phyloP scores from a whole-genome alignment of 139 green algal genomes.

The Micractinium conductrix region DNA sequence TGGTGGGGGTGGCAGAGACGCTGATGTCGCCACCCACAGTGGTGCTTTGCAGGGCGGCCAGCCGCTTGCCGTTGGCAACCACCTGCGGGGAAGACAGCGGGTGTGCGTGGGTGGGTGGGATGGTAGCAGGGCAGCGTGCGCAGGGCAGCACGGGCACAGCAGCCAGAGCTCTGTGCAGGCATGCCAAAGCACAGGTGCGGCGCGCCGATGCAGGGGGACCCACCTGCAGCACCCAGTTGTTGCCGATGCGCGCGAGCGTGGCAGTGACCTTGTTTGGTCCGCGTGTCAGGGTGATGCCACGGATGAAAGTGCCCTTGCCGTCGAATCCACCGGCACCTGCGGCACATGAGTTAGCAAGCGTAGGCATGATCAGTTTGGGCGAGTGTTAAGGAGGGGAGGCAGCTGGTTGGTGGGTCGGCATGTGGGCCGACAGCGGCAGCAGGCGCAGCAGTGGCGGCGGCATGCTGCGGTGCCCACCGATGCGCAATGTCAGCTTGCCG shows the following conservation, averaged over 20 bases:
- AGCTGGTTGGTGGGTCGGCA: no score
- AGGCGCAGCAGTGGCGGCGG: no score
- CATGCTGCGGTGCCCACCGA: no score
- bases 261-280: background rate
- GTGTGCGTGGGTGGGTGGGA: background rate
- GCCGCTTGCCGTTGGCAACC: background rate
- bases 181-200: background rate
- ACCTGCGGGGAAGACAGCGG: background rate
- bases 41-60: background rate
- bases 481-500: no score
- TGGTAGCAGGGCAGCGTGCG: background rate
- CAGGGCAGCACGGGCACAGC: background rate
- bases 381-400: no score
- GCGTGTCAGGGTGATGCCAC: background rate
- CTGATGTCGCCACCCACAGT: background rate
- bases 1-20: background rate
- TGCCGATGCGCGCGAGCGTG: background rate
- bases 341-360: no score
- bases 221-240: background rate
- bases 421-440: no score
- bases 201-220: background rate
- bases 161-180: background rate
- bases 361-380: no score
- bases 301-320: slow-evolving; percentile 13
- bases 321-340: background rate